Evolutionary conservation across 176 grass and related monocot genomes (phyloP).

Genomic region (Avena atlantica): DNA sequence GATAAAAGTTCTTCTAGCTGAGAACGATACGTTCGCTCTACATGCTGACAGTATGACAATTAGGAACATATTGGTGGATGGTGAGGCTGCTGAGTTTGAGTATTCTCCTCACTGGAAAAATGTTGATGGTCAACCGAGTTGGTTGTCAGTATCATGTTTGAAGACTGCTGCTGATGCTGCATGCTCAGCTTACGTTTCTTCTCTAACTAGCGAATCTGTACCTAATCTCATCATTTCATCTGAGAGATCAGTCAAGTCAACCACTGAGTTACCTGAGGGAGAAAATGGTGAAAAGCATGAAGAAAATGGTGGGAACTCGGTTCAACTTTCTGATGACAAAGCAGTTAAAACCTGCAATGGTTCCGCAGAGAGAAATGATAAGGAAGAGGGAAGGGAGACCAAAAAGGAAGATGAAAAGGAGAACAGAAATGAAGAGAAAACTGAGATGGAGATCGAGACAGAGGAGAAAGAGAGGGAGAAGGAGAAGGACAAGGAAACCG

Average conservation of each 20-base stretch:
- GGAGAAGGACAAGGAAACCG: constrained; percentile 21
- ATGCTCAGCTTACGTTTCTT: constrained; percentile 71
- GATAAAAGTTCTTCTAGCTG: constrained; percentile 73
- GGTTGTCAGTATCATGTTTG: constrained; percentile 78
- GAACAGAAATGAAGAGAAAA: not conserved
- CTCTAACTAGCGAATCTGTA: constrained; percentile 71
- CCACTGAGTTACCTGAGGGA: constrained; percentile 53
- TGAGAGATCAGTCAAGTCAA: constrained; percentile 60
- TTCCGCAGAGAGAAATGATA: constrained; percentile 54
- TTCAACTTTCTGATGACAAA: constrained; percentile 50
- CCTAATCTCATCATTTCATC: constrained; percentile 81
- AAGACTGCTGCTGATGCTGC: constrained; percentile 88
- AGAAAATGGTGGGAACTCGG: constrained; percentile 43
- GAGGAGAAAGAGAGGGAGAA: constrained; percentile 37
- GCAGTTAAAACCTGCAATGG: constrained; percentile 68
- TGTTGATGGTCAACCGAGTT: constrained; percentile 66
- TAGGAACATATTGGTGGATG: constrained; percentile 80
- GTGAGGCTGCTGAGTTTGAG: constrained; percentile 74
- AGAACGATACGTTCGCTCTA: constrained; percentile 72
- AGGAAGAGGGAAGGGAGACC: constrained; percentile 32
- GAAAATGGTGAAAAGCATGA: constrained; percentile 63
- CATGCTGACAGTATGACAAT: constrained; percentile 88
- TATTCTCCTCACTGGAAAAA: constrained; percentile 81
- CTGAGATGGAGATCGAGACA: constrained; percentile 25
- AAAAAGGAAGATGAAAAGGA: not conserved